These are phyloP conservation scores for Cercophora newfieldiana DNA, from an alignment of 495 filamentous ascomycete species.

Conservation along the genomic window DNA sequence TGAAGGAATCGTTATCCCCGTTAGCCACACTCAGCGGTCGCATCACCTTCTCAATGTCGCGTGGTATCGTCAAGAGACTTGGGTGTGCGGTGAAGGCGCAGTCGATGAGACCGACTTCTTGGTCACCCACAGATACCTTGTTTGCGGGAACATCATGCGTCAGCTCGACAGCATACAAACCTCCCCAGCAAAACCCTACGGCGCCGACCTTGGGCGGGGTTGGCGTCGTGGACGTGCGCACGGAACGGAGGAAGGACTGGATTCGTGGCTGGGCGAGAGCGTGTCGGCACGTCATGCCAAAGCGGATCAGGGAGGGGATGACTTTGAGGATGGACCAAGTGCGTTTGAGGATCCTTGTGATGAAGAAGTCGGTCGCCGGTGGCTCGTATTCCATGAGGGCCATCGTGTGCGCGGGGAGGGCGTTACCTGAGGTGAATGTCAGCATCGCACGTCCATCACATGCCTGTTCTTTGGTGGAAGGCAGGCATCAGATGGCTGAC, in stretches of 20 bases:
- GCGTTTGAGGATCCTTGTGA: not conserved
- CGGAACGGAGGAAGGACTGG: conserved; percentile 44
- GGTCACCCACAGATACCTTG: not conserved
- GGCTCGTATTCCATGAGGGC: not conserved
- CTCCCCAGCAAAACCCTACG: conserved; percentile 65
- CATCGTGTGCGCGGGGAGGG: conserved; percentile 3
- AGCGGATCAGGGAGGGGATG: conserved; percentile 16
- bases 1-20: conserved; percentile 51
- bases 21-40: conserved; percentile 57
- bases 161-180: conserved; percentile 50
- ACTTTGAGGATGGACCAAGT: conserved; percentile 1
- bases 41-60: conserved; percentile 53
- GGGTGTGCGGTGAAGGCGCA: conserved; percentile 59
- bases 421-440: not conserved
- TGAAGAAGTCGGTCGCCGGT: not conserved
- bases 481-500: conserved; percentile 33
- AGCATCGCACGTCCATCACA: not conserved
- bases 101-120: conserved; percentile 42
- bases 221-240: conserved; percentile 36
- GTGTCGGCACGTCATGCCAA: conserved; percentile 37
- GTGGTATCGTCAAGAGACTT: conserved; percentile 50
- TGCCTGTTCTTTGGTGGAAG: not conserved
- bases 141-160: conserved; percentile 33
- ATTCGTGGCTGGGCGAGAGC: conserved; percentile 46
- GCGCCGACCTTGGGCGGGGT: conserved; percentile 38